These are phyloP conservation scores for Aspergillus sclerotialis DNA, from an alignment of 2,329 filamentous ascomycete species.

Conservation along the genomic window DNA sequence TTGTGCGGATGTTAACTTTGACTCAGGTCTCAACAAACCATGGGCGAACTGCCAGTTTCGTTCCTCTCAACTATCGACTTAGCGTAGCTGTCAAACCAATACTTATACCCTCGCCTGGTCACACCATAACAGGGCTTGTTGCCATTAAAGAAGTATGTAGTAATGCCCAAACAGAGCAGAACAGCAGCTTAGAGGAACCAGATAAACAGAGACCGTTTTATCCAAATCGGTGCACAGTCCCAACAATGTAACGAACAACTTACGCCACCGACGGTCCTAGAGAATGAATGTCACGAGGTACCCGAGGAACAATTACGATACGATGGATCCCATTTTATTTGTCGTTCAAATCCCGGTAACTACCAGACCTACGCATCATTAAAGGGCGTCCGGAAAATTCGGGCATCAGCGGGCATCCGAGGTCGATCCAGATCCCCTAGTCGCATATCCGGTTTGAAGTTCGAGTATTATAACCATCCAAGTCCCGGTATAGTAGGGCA, in stretches of 20 bases:
- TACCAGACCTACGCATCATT: slow-evolving; percentile 9
- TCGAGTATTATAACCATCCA: slow-evolving; percentile 5
- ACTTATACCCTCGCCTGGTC: slow-evolving; percentile 1
- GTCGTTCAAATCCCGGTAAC: not conserved
- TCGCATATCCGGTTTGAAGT: slow-evolving; percentile 6
- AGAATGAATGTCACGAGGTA: slow-evolving; percentile 3
- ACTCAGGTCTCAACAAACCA: slow-evolving; percentile 6
- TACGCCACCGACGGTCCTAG: not conserved
- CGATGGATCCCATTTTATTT: slow-evolving; percentile 4
- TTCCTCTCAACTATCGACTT: slow-evolving; percentile 3
- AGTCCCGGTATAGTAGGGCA: slow-evolving; percentile 6
- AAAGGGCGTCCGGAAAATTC: slow-evolving; percentile 3
- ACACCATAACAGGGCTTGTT: slow-evolving; percentile 5
- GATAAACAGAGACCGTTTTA: slow-evolving; percentile 1
- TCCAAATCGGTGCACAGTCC: slow-evolving; percentile 3
- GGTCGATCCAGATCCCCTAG: slow-evolving; percentile 2
- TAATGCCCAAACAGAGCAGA: not conserved
- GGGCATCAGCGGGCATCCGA: slow-evolving; percentile 3
- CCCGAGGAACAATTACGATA: slow-evolving; percentile 5
- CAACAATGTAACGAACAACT: slow-evolving; percentile 2
- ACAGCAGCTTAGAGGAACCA: slow-evolving; percentile 2
- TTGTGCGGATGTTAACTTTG: slow-evolving; percentile 2
- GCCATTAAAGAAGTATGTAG: slow-evolving; percentile 1
- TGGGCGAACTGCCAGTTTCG: slow-evolving; percentile 4
- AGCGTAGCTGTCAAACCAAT: slow-evolving; percentile 1